These are phyloP conservation scores for Fusarium paranaense DNA, from an alignment of 2,329 filamentous ascomycete genomes.

Conservation along the genomic window DNA sequence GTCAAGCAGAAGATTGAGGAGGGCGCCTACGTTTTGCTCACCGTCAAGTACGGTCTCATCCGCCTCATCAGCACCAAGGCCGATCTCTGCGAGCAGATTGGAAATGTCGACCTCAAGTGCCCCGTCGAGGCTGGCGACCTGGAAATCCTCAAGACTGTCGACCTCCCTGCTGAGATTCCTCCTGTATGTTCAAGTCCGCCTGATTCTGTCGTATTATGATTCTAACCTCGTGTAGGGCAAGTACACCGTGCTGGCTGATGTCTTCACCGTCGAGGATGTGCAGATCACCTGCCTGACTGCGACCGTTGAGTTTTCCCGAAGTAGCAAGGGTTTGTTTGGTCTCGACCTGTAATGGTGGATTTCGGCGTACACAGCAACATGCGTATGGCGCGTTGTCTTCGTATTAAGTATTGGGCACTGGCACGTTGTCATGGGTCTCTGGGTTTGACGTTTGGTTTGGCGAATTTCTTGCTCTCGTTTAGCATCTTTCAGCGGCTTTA, in stretches of 20 bases:
- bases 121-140: slow-evolving; percentile 85
- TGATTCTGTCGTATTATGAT: slow-evolving; percentile 32
- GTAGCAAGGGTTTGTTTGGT: slow-evolving; percentile 53
- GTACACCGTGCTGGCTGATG: slow-evolving; percentile 90
- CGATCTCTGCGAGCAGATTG: slow-evolving; percentile 89
- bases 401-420: slow-evolving; percentile 26
- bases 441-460: slow-evolving; percentile 32
- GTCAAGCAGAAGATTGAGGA: slow-evolving; percentile 78
- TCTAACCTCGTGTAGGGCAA: slow-evolving; percentile 73
- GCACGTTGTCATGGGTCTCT: slow-evolving; percentile 33
- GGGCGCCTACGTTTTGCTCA: slow-evolving; percentile 83
- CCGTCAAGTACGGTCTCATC: slow-evolving; percentile 95
- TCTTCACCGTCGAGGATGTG: slow-evolving; percentile 77
- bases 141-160: slow-evolving; percentile 81
- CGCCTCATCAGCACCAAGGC: slow-evolving; percentile 83
- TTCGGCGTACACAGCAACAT: slow-evolving; percentile 16
- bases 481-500: slow-evolving; percentile 39
- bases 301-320: slow-evolving; percentile 68
- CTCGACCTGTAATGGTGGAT: slow-evolving; percentile 54
- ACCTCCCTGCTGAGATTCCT: slow-evolving; percentile 88
- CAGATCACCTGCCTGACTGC: slow-evolving; percentile 91
- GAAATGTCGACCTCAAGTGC: slow-evolving; percentile 89
- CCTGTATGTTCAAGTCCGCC: slow-evolving; percentile 71
- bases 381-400: slow-evolving; percentile 25
- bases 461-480: slow-evolving; percentile 35